phyloP scores from a whole-genome alignment of 31 red algal genomes.

The Endocladia muricata region DNA sequence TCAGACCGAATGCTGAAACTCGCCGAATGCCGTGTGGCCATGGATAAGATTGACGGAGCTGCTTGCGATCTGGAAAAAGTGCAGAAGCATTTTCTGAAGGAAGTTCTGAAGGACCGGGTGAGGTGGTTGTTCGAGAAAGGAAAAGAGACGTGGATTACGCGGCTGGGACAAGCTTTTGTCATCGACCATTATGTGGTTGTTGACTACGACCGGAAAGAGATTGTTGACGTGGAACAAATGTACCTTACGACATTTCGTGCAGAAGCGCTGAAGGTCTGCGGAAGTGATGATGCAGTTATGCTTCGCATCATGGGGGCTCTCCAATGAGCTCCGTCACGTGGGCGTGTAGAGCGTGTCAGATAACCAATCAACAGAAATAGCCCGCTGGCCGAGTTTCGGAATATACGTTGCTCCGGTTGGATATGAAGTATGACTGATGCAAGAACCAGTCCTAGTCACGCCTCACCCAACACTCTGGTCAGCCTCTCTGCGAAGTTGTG shows the following conservation, averaged over 20 bases:
- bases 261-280: background rate
- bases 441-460: background rate
- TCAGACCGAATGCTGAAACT: no score
- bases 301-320: background rate
- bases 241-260: background rate
- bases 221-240: background rate
- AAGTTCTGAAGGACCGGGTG: no score
- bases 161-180: background rate
- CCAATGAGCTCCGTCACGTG: background rate
- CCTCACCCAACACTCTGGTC: background rate
- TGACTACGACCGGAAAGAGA: background rate
- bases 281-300: background rate
- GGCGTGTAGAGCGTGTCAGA: no score
- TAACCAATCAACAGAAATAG: background rate
- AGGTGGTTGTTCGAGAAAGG: no score
- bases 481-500: background rate
- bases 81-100: no score
- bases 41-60: no score
- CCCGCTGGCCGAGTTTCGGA: background rate
- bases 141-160: background rate
- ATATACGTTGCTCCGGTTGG: background rate
- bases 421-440: background rate
- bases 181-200: background rate
- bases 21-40: no score
- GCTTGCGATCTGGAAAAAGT: no score